Percentiles rank a stretch among this genome's conserved stretches.
Evolutionary conservation across 352 stramenopile genomes (phyloP).

Genomic region (Phytophthora idaei): DNA sequence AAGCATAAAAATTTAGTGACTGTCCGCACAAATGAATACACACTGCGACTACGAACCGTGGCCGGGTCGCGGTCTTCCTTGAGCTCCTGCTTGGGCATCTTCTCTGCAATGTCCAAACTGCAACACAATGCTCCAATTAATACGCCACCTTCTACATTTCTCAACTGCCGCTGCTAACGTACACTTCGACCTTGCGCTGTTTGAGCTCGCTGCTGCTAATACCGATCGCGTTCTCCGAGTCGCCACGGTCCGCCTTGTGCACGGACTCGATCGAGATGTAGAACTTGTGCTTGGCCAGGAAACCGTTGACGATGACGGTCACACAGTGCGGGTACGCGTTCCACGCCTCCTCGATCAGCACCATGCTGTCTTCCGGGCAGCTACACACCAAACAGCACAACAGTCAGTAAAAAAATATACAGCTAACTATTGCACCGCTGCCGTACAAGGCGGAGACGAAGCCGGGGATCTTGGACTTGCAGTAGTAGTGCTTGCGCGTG

Average conservation of each 20-base stretch:
- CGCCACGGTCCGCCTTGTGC: conserved; percentile 63
- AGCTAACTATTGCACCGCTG: neutral
- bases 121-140: conserved; percentile 4
- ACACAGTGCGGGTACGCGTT: conserved; percentile 89
- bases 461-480: conserved; percentile 83
- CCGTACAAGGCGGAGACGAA: conserved; percentile 83
- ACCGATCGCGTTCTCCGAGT: conserved; percentile 69
- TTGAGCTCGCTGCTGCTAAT: conserved; percentile 77
- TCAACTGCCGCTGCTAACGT: conserved; percentile 23
- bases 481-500: conserved; percentile 90
- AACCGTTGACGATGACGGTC: conserved; percentile 87
- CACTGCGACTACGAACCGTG: conserved; percentile 37
- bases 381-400: conserved; percentile 31
- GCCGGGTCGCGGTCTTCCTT: conserved; percentile 71
- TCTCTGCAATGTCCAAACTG: conserved; percentile 80
- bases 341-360: conserved; percentile 87
- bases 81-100: conserved; percentile 77
- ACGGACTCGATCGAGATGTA: conserved; percentile 87
- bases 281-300: conserved; percentile 88
- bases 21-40: neutral
- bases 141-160: neutral
- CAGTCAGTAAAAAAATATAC: neutral
- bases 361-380: conserved; percentile 85
- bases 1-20: conserved; percentile 2
- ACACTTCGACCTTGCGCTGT: conserved; percentile 79